phyloP scores from a whole-genome alignment of 805 yeast genomes.

The Teunomyces panamensis region DNA sequence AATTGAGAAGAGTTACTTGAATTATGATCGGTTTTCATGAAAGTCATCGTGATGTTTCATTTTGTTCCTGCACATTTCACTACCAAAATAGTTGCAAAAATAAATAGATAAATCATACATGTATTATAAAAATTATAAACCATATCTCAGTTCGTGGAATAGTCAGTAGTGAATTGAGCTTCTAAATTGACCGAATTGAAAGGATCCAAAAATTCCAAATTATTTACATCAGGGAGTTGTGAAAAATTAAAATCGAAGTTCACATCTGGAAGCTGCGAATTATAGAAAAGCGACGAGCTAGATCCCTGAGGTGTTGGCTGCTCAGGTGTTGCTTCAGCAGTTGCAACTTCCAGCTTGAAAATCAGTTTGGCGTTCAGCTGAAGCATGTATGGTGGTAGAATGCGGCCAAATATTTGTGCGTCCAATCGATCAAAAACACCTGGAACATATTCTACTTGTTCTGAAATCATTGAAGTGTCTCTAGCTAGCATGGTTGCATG shows the following conservation, averaged over 20 bases:
- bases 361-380: conserved; percentile 19
- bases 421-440: conserved; percentile 85
- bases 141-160: background rate
- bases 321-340: background rate
- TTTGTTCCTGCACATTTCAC: background rate
- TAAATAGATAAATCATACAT: background rate
- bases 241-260: conserved; percentile 20
- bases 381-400: conserved; percentile 82
- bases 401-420: conserved; percentile 78
- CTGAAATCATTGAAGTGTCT: background rate
- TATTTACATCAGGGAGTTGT: conserved; percentile 14
- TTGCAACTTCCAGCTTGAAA: background rate
- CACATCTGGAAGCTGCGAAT: conserved; percentile 8
- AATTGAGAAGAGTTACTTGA: background rate
- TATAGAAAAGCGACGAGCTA: background rate
- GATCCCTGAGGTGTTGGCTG: background rate
- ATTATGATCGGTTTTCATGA: background rate
- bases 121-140: background rate
- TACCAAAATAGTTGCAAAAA: background rate
- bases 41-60: conserved; percentile 1
- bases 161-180: background rate
- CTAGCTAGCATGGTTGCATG: background rate
- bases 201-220: conserved; percentile 25
- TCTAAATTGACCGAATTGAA: conserved; percentile 11
- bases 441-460: conserved; percentile 52